Base-by-base conservation (phyloP, 129 eudicot genomes). In the Tanacetum coccineum region DNA sequence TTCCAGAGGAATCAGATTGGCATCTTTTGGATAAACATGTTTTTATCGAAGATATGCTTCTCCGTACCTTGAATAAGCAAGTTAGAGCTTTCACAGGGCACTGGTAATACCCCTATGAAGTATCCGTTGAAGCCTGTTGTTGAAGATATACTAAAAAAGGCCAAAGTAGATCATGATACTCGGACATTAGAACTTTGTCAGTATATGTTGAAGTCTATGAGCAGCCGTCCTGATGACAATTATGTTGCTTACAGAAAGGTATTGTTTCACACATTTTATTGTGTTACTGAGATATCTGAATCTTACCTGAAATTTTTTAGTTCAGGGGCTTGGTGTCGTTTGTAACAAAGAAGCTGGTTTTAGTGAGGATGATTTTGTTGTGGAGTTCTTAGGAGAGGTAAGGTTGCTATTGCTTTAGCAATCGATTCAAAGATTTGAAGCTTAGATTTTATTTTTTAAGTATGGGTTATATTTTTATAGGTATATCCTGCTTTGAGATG, bases 401-500 rank as follows among this genome's bases (percentile, higher is more conserved):
- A 73, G 70, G 58, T n/a, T n/a, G n/a, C n/a, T n/a, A n/a, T n/a
- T n/a, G n/a, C n/a, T n/a, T n/a, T n/a, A n/a, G n/a, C n/a, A n/a
- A n/a, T n/a, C n/a, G n/a, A 36, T 32, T 21, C 54, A 39, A 48
- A 49, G 19, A 19, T 26, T 55, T 62, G 10, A 25, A 22, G 25
- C 25, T 2, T 26, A 52, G 39, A 0, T 17, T 12, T 39, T 22
- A 22, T 53, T 47, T 22, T 66, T 13, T 45, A 15, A 56, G 12
- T 7, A 63, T 7, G 45, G 21, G 48, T 42, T 18, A 1, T 14
- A 13, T 21, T 9, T 17, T 36, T 49, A 14, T 67, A 93, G 98
- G 92, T 93, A 63, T 93, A 93, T 81, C 98, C 98, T 73, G 81
- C 98, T 25, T 93, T 96, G 98, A 88, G 88, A 80, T 93, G 98